Evolutionary conservation across 2,329 filamentous ascomycete species (phyloP).

Genomic region (Bipolaris bicolor): DNA sequence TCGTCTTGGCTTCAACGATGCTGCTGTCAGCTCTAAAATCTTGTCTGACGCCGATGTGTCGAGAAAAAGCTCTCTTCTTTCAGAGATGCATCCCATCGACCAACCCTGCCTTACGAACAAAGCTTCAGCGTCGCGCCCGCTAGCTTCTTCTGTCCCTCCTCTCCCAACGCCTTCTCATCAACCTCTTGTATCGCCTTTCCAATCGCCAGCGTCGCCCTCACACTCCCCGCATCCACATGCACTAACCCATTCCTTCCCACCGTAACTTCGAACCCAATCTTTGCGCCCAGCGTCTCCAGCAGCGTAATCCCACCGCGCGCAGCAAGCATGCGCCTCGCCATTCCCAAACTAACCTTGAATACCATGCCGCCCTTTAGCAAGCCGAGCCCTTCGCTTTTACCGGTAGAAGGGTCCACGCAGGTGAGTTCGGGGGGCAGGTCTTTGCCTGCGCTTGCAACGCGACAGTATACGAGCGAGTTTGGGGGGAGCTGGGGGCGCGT

Average conservation of each 20-base stretch:
- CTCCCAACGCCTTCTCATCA: constrained; percentile 69
- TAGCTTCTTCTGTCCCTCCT: constrained; percentile 72
- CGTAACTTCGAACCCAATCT: constrained; percentile 88
- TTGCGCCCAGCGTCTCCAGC: constrained; percentile 80
- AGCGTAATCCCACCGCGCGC: constrained; percentile 69
- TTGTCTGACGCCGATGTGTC: no score
- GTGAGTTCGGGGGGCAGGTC: constrained; percentile 85
- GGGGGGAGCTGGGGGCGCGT: constrained; percentile 77
- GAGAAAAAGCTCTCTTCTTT: not conserved
- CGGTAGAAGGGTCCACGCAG: constrained; percentile 84
- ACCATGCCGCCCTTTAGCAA: constrained; percentile 85
- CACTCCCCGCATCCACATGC: constrained; percentile 83
- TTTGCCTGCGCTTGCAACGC: constrained; percentile 68
- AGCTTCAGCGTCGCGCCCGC: constrained; percentile 70
- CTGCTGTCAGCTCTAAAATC: no score
- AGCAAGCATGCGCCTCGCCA: constrained; percentile 78
- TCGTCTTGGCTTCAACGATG: no score
- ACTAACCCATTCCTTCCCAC: constrained; percentile 91
- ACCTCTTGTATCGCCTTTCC: constrained; percentile 78
- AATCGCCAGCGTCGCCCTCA: constrained; percentile 75
- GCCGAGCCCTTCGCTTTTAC: constrained; percentile 86
- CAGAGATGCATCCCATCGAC: not conserved
- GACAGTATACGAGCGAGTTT: constrained; percentile 86
- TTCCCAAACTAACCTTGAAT: constrained; percentile 77
- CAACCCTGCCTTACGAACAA: constrained; percentile 37